Base-by-base conservation (phyloP, 1,284 basidiomycete species). In the Gomphus bonarii region DNA sequence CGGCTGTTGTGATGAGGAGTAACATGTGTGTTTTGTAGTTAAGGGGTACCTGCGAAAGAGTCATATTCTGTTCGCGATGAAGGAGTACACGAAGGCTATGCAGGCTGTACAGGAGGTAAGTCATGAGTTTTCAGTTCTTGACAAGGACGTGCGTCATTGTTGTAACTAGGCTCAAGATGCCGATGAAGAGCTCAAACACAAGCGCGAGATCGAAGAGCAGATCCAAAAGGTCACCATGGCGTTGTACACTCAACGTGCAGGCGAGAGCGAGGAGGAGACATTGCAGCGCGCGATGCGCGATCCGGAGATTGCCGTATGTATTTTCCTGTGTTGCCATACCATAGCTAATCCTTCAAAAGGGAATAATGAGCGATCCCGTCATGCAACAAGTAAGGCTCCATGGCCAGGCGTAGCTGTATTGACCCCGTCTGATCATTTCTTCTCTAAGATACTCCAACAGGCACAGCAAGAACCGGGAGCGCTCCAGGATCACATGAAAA, bases 31-130 rank as follows among this genome's bases (percentile, higher is more conserved):
- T 40, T 30, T 11, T 53, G 52, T 61, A 88, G 86, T 95, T 72
- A 99, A 97, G 73, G 97, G 91, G 12, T 90, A 98, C 75, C 89
- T 99, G 65, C 91, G 97, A 65, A 98, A 98, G 74, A 82, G 88
- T 33, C 85, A 84, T 65, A 85, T 98, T 51, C 74, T 95, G 44
- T 84, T 82, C 67, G 79, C 82, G 47, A 98, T 99, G 95, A 90
- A 91, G 64, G 95, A 99, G 58, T 85, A 88, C 70, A 85, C 84
- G 25, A 88, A 90, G 68, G 93, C 93, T 1, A 76, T 95, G 59
- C 85, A 91, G 65, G 89, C 85, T 3, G 72, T 84, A 38, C 88
- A 95, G 68, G 76, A 77, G 59, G 71, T 70, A 43, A 53, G 61
- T 20, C 25, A 1, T 30, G 11, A 18, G 9, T 36, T 38, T 40